Conservation (phyloP, 345 rosid genomes). For the Eucalyptus shirleyi region DNA sequence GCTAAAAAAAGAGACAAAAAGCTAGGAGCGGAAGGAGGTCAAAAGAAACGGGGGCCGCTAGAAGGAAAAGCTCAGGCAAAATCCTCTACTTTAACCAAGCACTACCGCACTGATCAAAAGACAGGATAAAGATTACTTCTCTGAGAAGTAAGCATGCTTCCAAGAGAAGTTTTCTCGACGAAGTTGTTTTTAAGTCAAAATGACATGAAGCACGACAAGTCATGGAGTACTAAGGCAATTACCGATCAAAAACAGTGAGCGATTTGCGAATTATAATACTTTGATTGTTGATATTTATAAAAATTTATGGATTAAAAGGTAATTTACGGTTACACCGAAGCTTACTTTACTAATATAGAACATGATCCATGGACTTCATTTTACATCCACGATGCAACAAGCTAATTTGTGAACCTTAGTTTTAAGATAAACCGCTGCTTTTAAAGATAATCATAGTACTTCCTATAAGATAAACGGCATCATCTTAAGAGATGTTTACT, state of each 20-base stretch:
- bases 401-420: not conserved
- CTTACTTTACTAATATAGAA: not conserved
- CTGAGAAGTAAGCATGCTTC: not conserved
- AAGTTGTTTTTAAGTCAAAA: not conserved
- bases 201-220: not conserved
- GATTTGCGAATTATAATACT: too few species aligned
- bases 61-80: not conserved
- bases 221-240: not conserved
- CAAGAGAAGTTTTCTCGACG: not conserved
- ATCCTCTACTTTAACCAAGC: not conserved
- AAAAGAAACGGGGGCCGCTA: not conserved
- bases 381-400: not conserved
- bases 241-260: not conserved
- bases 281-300: not conserved
- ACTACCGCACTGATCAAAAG: not conserved
- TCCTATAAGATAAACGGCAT: not conserved
- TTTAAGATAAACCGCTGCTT: not conserved
- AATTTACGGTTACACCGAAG: fast-evolving
- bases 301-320: not conserved
- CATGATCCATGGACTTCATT: not conserved
- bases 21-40: not conserved
- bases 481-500: not conserved
- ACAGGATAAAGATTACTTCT: not conserved
- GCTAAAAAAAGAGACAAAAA: not conserved
- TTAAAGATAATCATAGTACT: not conserved